Evolutionary conservation across 1,284 basidiomycete species (phyloP), one percentile per base, ranked within the genome.

Genomic region (Moesziomyces sp.): DNA sequence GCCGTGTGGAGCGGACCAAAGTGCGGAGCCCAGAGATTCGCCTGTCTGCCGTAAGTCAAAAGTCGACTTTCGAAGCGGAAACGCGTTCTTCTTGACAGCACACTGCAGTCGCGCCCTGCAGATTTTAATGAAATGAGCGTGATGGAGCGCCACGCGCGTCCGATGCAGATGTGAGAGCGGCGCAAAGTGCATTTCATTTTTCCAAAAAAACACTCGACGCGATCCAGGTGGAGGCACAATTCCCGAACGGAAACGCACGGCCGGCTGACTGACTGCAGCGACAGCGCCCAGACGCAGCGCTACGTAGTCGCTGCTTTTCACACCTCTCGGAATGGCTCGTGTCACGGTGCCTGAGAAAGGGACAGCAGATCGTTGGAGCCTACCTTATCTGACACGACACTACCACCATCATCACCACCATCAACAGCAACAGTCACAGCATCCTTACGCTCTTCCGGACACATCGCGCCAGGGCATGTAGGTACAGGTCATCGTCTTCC

Each of bases 261-360:
- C 49, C 35, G 56, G 47, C 45, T 66, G 44, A 55, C 5, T 26
- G 24, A 55, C 5, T 26, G 24, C 44, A 34, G 35, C 13, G 10
- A 13, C 3, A n/a, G 14, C 14, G 23, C 14, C 13, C 1, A 42
- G 46, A 58, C 59, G 63, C 57, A 66, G 3, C 34, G 63, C 52
- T 40, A 66, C 57, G 63, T 66, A 58, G 51, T 49, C 47, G 44
- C 35, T 35, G 16, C 44, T 44, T 60, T 53, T 53, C 58, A 60
- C 51, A 13, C 30, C 30, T 34, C 10, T 34, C 30, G 30, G 30
- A 52, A 16, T 42, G 35, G 16, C 19, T 26, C 28, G 30, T 49
- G 30, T 18, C 23, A 14, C 19, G 10, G 18, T 43, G 26, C 40
- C 7, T 43, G 28, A 40, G 38, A 34, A 11, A 34, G 30, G 2